These are phyloP conservation scores for Alternaria dauci DNA, from an alignment of 2,329 filamentous ascomycete species.

Conservation along the genomic window DNA sequence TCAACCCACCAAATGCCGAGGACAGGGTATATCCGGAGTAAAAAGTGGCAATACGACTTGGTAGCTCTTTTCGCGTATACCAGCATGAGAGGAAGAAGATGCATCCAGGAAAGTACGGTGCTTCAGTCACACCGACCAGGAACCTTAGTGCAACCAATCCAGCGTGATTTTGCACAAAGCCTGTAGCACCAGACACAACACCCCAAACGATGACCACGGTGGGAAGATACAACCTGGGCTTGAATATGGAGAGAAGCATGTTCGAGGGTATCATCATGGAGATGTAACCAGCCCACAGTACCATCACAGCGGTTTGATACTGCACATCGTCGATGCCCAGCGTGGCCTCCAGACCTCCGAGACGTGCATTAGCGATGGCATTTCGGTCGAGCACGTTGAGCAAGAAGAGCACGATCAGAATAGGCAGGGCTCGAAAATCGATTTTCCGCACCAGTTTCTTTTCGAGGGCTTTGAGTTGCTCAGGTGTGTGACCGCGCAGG, in stretches of 20 bases:
- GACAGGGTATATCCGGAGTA: conserved; percentile 64
- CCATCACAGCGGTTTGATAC: conserved; percentile 40
- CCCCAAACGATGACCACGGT: conserved; percentile 57
- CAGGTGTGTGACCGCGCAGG: conserved; percentile 20
- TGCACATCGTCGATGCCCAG: conserved; percentile 4
- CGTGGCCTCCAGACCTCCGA: conserved; percentile 33
- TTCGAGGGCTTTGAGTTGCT: conserved; percentile 33
- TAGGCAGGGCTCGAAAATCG: conserved; percentile 39
- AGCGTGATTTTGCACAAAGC: conserved; percentile 54
- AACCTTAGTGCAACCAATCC: conserved; percentile 55
- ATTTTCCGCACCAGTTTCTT: conserved; percentile 42
- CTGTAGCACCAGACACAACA: conserved; percentile 56
- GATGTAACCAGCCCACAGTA: conserved; percentile 69
- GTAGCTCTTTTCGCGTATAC: conserved; percentile 50
- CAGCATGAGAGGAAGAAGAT: conserved; percentile 36
- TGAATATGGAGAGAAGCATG: conserved; percentile 62
- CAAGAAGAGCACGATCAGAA: conserved; percentile 40
- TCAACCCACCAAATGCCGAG: conserved; percentile 62
- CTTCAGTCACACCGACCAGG: conserved; percentile 49
- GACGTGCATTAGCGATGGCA: conserved; percentile 38
- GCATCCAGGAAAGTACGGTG: conserved; percentile 27
- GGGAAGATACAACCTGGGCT: conserved; percentile 64
- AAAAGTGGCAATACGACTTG: conserved; percentile 65
- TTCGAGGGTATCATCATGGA: conserved; percentile 71
- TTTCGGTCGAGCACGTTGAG: conserved; percentile 46